Evolutionary conservation across 2,329 filamentous ascomycete species (phyloP).

Genomic region (Hypoxylon sp.): DNA sequence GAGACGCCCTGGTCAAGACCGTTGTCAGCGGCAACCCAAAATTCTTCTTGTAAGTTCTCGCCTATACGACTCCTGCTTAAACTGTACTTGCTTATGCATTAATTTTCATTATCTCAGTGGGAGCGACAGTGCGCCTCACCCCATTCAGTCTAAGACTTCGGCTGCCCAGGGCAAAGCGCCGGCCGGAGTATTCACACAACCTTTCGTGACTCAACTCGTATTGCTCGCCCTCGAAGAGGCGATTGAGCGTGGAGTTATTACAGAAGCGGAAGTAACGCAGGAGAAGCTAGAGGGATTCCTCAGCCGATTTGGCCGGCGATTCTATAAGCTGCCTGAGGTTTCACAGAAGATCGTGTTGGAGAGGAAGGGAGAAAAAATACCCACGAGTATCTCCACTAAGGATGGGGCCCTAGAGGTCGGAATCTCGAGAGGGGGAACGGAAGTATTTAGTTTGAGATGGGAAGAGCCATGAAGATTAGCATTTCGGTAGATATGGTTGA

Average conservation of each 20-base stretch:
- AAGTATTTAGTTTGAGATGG: constrained; percentile 62
- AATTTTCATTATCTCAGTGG: constrained; percentile 54
- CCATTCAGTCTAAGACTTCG: constrained; percentile 69
- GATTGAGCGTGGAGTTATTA: constrained; percentile 67
- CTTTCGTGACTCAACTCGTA: constrained; percentile 66
- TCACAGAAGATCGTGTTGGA: constrained; percentile 70
- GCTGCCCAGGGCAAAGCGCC: constrained; percentile 63
- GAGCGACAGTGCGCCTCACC: constrained; percentile 77
- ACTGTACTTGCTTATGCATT: constrained; percentile 7
- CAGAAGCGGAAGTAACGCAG: constrained; percentile 67
- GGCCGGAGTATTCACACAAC: constrained; percentile 86
- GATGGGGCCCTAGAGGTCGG: constrained; percentile 62
- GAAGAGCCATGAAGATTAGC: constrained; percentile 16
- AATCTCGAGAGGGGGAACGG: constrained; percentile 59
- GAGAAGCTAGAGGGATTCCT: constrained; percentile 70
- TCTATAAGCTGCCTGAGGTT: constrained; percentile 68
- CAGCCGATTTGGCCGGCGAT: constrained; percentile 66
- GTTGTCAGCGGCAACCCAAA: constrained; percentile 63
- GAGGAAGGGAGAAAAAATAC: constrained; percentile 65
- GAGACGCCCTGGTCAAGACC: constrained; percentile 67
- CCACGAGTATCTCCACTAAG: constrained; percentile 57
- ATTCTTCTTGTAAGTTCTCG: constrained; percentile 66
- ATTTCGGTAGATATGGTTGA: neutral
- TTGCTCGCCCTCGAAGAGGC: constrained; percentile 75
- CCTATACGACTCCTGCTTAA: neutral